Base-by-base conservation (phyloP, 2,329 filamentous ascomycete genomes). In the Claviceps sp. region DNA sequence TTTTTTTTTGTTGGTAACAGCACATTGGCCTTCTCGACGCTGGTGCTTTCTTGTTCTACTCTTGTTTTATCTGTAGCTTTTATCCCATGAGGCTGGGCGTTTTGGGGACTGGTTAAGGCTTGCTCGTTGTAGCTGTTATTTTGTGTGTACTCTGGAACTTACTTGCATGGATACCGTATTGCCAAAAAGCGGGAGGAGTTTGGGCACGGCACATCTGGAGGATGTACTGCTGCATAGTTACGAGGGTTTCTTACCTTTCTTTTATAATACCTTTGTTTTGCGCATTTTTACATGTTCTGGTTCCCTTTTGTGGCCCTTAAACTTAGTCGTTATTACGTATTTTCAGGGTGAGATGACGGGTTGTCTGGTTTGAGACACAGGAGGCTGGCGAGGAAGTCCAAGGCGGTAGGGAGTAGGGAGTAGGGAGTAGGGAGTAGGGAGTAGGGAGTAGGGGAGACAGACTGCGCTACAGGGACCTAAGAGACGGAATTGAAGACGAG, bases 51-150 rank as follows among this genome's bases (percentile, higher is more conserved):
- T 49, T 53, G 14, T 14, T 45, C 29, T 8, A 29, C 43, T 34
- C 16, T 45, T 13, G 5, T 34, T 44, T 26, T 43, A 16, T 16
- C 3, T 44, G 5, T 9, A 17, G 7, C 38, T 52, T 4, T n/a
- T 20, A n/a, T 40, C 6, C 7, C 38, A 40, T 42, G 40, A 54
- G 51, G 53, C 56, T 53, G 46, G 58, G 59, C 57, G 59, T 60
- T 60, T 52, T 46, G 42, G 53, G 55, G 52, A 9, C 49, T 52
- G 53, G 50, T 57, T 49, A 49, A 51, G 29, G 1, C 29, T 34
- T 34, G 29, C 29, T 34, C 9, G 29, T 34, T 34, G 9, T 34
- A 34, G 29, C 29, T 34, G 29, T 34, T 34, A 34, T 11, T 39
- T 52, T 50, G 53, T 52, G 51, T 52, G 44, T 40, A 34, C 45